These are phyloP conservation scores for Bocquillonia castaneifolia DNA, from an alignment of 441 rosid genomes.

Conservation along the genomic window DNA sequence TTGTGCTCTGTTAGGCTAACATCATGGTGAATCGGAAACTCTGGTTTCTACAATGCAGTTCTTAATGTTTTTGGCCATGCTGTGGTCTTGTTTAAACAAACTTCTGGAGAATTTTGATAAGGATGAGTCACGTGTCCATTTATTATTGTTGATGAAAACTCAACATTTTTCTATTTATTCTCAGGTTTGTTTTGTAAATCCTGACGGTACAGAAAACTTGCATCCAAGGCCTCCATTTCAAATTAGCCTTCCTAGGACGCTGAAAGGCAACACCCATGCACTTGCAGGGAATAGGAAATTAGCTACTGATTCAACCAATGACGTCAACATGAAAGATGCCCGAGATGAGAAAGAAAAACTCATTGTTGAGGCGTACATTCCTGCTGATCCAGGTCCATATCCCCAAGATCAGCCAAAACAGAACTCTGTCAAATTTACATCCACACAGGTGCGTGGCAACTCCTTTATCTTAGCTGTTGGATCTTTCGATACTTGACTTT, in stretches of 20 bases:
- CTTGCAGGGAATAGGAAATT: conserved; percentile 75
- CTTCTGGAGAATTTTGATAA: background rate
- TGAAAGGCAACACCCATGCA: conserved; percentile 62
- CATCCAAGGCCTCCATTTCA: conserved; percentile 81
- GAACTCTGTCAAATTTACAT: conserved; percentile 90
- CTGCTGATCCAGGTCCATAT: conserved; percentile 97
- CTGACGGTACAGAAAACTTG: conserved; percentile 60
- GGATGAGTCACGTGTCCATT: background rate
- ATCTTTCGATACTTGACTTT: conserved; percentile 16
- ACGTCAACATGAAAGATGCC: conserved; percentile 49
- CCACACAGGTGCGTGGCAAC: conserved; percentile 70
- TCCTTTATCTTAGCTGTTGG: conserved; percentile 16
- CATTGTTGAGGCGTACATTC: conserved; percentile 81
- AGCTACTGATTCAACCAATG: conserved; percentile 35
- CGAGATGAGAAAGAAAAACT: conserved; percentile 59
- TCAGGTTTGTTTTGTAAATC: conserved; percentile 66
- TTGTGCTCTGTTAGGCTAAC: too few species aligned
- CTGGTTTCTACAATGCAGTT: background rate
- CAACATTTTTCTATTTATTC: conserved; percentile 11
- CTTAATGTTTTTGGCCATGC: background rate
- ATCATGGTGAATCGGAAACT: background rate
- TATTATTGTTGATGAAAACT: background rate
- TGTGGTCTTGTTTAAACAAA: background rate
- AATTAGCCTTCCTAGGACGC: conserved; percentile 68
- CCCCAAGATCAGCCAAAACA: conserved; percentile 99